Conservation (phyloP, 2,329 filamentous ascomycete genomes). For the Microdochium trichocladiopsis region DNA sequence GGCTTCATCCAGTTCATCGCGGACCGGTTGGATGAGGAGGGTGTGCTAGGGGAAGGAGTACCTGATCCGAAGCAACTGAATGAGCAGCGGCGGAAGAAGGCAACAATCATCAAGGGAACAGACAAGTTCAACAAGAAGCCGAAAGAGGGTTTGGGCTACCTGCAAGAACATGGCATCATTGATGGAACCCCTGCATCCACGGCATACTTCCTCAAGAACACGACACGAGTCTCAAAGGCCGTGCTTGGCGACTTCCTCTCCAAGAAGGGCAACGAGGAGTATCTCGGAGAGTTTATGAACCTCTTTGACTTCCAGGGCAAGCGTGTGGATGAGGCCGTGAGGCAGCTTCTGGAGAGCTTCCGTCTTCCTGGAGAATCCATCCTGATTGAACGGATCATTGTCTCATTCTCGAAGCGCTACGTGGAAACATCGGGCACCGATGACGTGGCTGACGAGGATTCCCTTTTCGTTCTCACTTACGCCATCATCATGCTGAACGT, state of each 20-base stretch:
- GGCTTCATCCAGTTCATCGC: conserved; percentile 89
- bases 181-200: conserved; percentile 70
- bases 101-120: conserved; percentile 79
- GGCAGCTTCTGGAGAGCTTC: conserved; percentile 84
- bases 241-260: conserved; percentile 88
- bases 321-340: conserved; percentile 82
- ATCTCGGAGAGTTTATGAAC: conserved; percentile 77
- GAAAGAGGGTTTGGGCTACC: conserved; percentile 78
- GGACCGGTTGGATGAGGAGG: conserved; percentile 70
- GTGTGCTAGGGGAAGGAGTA: conserved; percentile 50
- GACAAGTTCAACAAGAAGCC: conserved; percentile 94
- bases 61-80: conserved; percentile 59
- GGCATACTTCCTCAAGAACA: conserved; percentile 82
- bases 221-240: conserved; percentile 82
- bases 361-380: conserved; percentile 88
- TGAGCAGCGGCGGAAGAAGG: conserved; percentile 73
- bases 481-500: conserved; percentile 98
- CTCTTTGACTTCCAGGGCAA: conserved; percentile 85
- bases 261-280: conserved; percentile 80
- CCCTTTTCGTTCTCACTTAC: conserved; percentile 85
- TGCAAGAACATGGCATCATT: conserved; percentile 82
- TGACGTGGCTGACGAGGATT: conserved; percentile 77
- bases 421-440: conserved; percentile 61
- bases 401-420: conserved; percentile 80
- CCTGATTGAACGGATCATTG: conserved; percentile 88